Conservation (phyloP, 345 rosid genomes). For the Gossypium longicalyx region DNA sequence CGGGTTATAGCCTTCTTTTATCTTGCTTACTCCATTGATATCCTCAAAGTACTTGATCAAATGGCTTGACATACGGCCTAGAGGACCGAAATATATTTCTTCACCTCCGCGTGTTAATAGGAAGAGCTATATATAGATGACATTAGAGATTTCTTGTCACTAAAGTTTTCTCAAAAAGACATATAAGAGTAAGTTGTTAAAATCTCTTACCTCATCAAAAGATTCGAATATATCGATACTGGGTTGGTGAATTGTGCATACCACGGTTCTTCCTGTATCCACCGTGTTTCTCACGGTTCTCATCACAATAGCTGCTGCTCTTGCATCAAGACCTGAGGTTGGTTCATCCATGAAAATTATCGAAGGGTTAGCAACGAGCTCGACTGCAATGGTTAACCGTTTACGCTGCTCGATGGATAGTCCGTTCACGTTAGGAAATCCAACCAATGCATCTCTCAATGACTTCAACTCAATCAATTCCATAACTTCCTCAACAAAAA, state of each 20-base stretch:
- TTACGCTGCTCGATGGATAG: conserved; percentile 84
- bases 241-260: conserved; percentile 94
- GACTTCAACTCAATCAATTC: conserved; percentile 69
- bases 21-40: conserved; percentile 49
- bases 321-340: conserved; percentile 89
- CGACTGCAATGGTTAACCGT: conserved; percentile 85
- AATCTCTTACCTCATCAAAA: conserved; percentile 65
- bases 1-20: conserved; percentile 72
- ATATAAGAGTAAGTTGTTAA: neutral
- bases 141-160: neutral
- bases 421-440: conserved; percentile 79
- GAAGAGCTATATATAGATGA: conserved; percentile 38
- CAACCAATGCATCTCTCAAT: conserved; percentile 59
- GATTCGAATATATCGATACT: conserved; percentile 90
- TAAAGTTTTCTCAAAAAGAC: neutral
- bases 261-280: conserved; percentile 85
- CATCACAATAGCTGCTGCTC: conserved; percentile 96
- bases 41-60: conserved; percentile 62
- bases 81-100: conserved; percentile 76
- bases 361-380: conserved; percentile 89
- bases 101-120: conserved; percentile 74
- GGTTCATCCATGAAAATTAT: conserved; percentile 96
- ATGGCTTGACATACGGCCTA: conserved; percentile 58
- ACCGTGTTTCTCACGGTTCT: conserved; percentile 87
- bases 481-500: conserved; percentile 86